A percentile compares a stretch with the other conserved stretches of the same genome.
phyloP scores from a whole-genome alignment of 2,329 filamentous ascomycete species.

The Exophiala phaeomuriformis region DNA sequence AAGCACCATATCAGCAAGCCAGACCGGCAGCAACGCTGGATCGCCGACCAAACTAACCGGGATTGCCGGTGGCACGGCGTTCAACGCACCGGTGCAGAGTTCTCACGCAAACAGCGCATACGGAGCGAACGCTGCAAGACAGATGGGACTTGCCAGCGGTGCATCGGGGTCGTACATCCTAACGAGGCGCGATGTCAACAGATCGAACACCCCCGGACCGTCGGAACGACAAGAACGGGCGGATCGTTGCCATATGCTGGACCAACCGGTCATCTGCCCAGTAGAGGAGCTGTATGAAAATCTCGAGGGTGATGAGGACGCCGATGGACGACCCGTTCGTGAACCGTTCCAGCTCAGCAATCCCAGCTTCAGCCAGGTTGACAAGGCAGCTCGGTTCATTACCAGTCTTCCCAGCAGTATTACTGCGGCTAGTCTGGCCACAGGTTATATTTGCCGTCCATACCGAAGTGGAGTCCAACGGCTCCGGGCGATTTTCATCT shows the following conservation, averaged over 20 bases:
- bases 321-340: conserved; percentile 72
- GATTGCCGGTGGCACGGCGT: conserved; percentile 46
- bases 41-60: conserved; percentile 48
- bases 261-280: conserved; percentile 78
- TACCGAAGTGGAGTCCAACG: conserved; percentile 92
- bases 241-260: conserved; percentile 91
- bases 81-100: conserved; percentile 24
- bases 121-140: conserved; percentile 52
- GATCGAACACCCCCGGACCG: conserved; percentile 84
- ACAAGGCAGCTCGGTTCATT: conserved; percentile 92
- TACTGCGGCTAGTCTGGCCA: conserved; percentile 73
- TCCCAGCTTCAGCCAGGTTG: conserved; percentile 77
- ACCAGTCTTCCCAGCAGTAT: conserved; percentile 73
- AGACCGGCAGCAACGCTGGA: conserved; percentile 37
- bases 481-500: conserved; percentile 89
- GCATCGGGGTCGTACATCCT: conserved; percentile 80
- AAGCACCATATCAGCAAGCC: conserved; percentile 68
- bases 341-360: conserved; percentile 59
- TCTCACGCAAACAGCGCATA: conserved; percentile 31
- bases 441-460: conserved; percentile 85
- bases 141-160: conserved; percentile 58
- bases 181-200: conserved; percentile 87
- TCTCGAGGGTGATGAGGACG: conserved; percentile 82
- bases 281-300: conserved; percentile 81
- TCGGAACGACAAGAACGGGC: conserved; percentile 78